Evolutionary conservation across 768 basidiomycete species (phyloP).

Genomic region (Coprinopsis cinerea): DNA sequence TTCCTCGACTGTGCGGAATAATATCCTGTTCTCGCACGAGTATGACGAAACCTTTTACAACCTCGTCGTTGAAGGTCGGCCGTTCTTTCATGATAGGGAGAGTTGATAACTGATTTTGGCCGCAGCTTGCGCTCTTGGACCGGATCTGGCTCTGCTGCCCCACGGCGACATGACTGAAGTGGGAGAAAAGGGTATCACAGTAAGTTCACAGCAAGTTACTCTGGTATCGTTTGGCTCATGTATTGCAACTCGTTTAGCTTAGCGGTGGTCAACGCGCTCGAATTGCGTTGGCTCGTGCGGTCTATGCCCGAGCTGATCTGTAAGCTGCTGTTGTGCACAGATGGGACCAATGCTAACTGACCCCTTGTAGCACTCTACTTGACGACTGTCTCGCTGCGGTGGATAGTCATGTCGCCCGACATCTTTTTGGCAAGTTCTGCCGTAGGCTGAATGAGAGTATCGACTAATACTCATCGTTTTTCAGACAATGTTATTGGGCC

Average conservation of each 20-base stretch:
- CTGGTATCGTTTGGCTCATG: background rate
- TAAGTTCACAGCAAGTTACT: slow-evolving; percentile 24
- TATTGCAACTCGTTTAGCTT: slow-evolving; percentile 32
- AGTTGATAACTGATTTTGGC: background rate
- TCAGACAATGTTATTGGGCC: slow-evolving; percentile 81
- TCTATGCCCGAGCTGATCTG: slow-evolving; percentile 90
- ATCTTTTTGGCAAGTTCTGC: slow-evolving; percentile 61
- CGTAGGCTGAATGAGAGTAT: background rate
- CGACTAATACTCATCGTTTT: background rate
- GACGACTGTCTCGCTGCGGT: slow-evolving; percentile 89
- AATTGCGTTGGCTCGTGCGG: slow-evolving; percentile 78
- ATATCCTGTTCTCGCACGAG: slow-evolving; percentile 87
- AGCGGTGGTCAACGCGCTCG: slow-evolving; percentile 85
- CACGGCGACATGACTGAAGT: slow-evolving; percentile 83
- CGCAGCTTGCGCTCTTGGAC: slow-evolving; percentile 76
- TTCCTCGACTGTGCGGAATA: slow-evolving; percentile 80
- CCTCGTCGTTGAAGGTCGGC: slow-evolving; percentile 68
- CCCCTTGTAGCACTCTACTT: slow-evolving; percentile 51
- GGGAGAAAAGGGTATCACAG: slow-evolving; percentile 81
- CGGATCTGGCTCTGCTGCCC: slow-evolving; percentile 73
- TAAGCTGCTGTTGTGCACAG: slow-evolving; percentile 27
- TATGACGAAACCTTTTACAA: slow-evolving; percentile 85
- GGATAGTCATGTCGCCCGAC: slow-evolving; percentile 83
- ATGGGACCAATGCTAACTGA: slow-evolving; percentile 1
- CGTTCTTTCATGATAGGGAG: background rate